Conservation (phyloP, 1,284 basidiomycete genomes). For the Cystobasidiaceae sp. region DNA sequence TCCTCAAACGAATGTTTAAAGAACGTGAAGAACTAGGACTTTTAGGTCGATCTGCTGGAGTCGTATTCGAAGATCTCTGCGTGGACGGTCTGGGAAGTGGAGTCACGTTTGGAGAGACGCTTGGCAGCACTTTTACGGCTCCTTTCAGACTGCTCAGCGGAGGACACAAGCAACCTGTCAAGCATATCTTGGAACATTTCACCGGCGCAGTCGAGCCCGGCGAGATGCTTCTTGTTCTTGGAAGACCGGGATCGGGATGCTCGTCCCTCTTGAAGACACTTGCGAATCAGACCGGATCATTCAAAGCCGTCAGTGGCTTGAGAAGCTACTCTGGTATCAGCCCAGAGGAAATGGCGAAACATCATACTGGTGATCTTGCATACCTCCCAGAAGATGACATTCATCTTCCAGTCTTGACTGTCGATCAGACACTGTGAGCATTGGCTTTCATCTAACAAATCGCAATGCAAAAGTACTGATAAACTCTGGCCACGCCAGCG, state of each 20-base stretch:
- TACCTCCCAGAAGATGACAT: slow-evolving; percentile 55
- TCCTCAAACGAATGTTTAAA: slow-evolving; percentile 42
- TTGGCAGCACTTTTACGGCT: slow-evolving; percentile 27
- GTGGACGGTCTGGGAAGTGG: slow-evolving; percentile 36
- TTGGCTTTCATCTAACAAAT: neutral
- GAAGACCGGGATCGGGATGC: slow-evolving; percentile 72
- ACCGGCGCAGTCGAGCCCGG: slow-evolving; percentile 55
- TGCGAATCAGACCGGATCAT: slow-evolving; percentile 62
- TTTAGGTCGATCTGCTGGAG: slow-evolving; percentile 34
- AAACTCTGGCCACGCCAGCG: neutral
- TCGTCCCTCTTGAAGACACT: slow-evolving; percentile 66
- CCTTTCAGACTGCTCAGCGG: slow-evolving; percentile 35
- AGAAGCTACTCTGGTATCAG: slow-evolving; percentile 56
- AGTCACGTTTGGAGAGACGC: slow-evolving; percentile 34
- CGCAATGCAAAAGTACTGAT: neutral
- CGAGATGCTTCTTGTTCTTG: slow-evolving; percentile 56
- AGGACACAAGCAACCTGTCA: slow-evolving; percentile 49
- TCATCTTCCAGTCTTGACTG: slow-evolving; percentile 69
- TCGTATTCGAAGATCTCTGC: slow-evolving; percentile 38
- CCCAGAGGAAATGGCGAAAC: slow-evolving; percentile 17
- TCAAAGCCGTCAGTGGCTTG: slow-evolving; percentile 57
- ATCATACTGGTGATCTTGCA: slow-evolving; percentile 22
- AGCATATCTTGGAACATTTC: slow-evolving; percentile 53
- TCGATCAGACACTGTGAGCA: slow-evolving; percentile 43
- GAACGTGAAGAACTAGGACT: slow-evolving; percentile 41